Base-by-base conservation (phyloP, 2,329 filamentous ascomycete genomes). In the Paecilomyces niveus region DNA sequence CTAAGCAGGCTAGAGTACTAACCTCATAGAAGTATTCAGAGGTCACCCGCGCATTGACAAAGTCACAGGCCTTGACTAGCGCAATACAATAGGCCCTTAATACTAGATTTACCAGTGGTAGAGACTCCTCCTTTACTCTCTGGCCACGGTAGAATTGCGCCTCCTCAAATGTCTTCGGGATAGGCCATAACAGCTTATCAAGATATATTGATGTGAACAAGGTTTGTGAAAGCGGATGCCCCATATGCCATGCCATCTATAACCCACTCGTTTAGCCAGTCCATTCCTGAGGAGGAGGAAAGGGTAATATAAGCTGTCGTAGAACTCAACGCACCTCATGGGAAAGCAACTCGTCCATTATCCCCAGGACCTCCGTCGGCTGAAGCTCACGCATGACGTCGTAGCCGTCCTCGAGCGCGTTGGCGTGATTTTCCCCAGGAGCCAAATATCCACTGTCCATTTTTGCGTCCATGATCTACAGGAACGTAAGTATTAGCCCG, bases 381-480 rank as follows among this genome's bases (percentile, higher is more conserved):
- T 87, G 79, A 49, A 96, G 77, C 6, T 83, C 78, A 53, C 81
- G 80, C 51, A 84, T 78, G 49, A 92, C 84, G 68, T 96, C 88
- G 73, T 93, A 96, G 55, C 89, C 83, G 62, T 93, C 88, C 60
- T 96, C 90, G 33, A 93, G 83, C n/a, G 86, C 85, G 58, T 73
- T 62, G 59, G 67, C 68, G 45, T 70, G 64, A 53, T 67, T 73
- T 68, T 96, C 90, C 31, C 87, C 89, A 7, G 88, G 85, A 21
- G 85, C 82, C 6, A 95, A 80, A 64, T 88, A 92, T 29, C 94
- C 94, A 70, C 91, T 97, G 74, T 99, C 94, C 94, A 99, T 99
- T 76, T 97, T 99, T 0, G 90, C 87, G 70, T 99, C 94, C 90
- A 97, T 97, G 67, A 99, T 96, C 94, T 99, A 68, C 26, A 56